These are phyloP conservation scores for Penicillium sp. DNA, from an alignment of 2,329 filamentous ascomycete species.

Conservation along the genomic window DNA sequence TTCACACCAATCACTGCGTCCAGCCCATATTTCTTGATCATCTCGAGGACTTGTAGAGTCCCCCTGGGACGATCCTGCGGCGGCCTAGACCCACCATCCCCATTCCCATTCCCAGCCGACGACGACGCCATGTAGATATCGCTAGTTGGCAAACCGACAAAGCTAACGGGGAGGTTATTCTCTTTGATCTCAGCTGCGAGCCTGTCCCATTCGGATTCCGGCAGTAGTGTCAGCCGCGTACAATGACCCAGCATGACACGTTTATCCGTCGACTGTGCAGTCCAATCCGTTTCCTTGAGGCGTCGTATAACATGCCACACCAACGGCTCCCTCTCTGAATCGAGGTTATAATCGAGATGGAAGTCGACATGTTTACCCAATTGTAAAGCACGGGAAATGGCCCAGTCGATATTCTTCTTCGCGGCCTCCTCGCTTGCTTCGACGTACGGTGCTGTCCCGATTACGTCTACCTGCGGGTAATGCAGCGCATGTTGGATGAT, in stretches of 20 bases:
- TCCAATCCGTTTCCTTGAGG: slow-evolving; percentile 53
- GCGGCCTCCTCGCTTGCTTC: slow-evolving; percentile 52
- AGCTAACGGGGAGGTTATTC: slow-evolving; percentile 55
- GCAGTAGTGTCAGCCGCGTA: slow-evolving; percentile 60
- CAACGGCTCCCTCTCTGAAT: slow-evolving; percentile 48
- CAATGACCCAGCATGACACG: slow-evolving; percentile 65
- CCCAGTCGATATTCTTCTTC: slow-evolving; percentile 60
- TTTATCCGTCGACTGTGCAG: slow-evolving; percentile 36
- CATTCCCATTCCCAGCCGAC: too few species aligned
- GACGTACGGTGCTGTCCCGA: slow-evolving; percentile 69
- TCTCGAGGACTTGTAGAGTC: slow-evolving; percentile 58
- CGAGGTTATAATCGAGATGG: slow-evolving; percentile 68
- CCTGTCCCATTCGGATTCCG: slow-evolving; percentile 47
- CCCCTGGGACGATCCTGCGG: slow-evolving; percentile 48
- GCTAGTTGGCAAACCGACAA: slow-evolving; percentile 67
- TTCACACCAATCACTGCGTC: slow-evolving; percentile 63
- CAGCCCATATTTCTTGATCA: slow-evolving; percentile 58
- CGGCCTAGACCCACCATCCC: neutral
- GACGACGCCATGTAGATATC: slow-evolving; percentile 69
- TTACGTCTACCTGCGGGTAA: slow-evolving; percentile 50
- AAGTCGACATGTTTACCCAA: slow-evolving; percentile 61
- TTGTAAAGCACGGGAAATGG: slow-evolving; percentile 53
- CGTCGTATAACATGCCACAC: slow-evolving; percentile 54
- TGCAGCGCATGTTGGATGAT: slow-evolving; percentile 49
- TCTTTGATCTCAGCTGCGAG: slow-evolving; percentile 50